Evolutionary conservation across 139 green algal genomes (phyloP).

Genomic region (Zygnema circumcarinatum): DNA sequence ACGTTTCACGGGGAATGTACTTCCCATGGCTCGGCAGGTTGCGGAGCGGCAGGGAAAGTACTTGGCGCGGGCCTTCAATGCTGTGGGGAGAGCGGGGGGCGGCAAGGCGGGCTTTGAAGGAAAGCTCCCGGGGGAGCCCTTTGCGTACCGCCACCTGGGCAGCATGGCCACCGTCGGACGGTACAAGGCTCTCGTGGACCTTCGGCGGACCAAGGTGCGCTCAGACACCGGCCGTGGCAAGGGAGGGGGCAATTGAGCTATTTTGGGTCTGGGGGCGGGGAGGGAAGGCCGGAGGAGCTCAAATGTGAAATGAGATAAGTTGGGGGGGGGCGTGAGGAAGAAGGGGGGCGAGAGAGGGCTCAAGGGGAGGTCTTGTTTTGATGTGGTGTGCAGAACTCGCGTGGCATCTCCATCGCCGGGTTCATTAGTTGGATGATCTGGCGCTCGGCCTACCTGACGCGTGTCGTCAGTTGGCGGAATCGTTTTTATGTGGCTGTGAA

Average conservation of each 20-base stretch:
- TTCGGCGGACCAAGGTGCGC: conserved; percentile 45
- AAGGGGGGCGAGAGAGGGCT: too few species aligned
- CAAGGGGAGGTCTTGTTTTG: too few species aligned
- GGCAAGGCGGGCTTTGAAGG: background rate
- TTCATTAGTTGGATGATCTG: conserved; percentile 56
- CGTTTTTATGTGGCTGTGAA: conserved; percentile 54
- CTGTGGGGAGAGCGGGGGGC: conserved; percentile 29
- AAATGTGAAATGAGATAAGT: background rate
- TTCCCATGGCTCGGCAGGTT: conserved; percentile 75
- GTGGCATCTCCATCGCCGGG: conserved; percentile 39
- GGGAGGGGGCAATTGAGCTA: too few species aligned
- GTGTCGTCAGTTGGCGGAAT: conserved; percentile 54
- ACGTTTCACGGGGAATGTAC: too few species aligned
- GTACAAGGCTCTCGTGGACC: conserved; percentile 54
- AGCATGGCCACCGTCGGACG: conserved; percentile 54
- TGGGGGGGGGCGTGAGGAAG: too few species aligned
- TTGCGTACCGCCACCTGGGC: conserved; percentile 52
- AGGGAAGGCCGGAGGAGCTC: too few species aligned
- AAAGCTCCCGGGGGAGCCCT: background rate
- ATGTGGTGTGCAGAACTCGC: background rate
- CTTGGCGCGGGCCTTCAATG: conserved; percentile 79
- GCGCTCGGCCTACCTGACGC: conserved; percentile 58
- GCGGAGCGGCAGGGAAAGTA: conserved; percentile 93
- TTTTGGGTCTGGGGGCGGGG: too few species aligned
- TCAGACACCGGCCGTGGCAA: too few species aligned